Conservation (phyloP, 2,329 filamentous ascomycete species). For the Salinomyces thailandicus region DNA sequence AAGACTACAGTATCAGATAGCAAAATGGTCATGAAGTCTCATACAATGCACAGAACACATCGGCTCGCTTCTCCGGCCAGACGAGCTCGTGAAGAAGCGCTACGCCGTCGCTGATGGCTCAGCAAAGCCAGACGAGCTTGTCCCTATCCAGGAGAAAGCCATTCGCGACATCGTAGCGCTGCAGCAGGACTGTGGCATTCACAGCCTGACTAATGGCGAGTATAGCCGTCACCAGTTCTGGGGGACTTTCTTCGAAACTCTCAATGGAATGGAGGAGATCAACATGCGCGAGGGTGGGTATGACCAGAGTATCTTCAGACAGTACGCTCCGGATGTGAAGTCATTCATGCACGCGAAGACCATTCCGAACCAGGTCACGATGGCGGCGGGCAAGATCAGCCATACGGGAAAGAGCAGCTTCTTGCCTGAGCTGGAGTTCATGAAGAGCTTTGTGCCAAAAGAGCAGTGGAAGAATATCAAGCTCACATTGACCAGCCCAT, state of each 20-base stretch:
- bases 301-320: conserved; percentile 43
- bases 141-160: conserved; percentile 23
- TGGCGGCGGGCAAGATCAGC: conserved; percentile 49
- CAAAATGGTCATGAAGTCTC: too few species aligned
- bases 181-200: conserved; percentile 25
- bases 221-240: conserved; percentile 25
- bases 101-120: conserved; percentile 34
- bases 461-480: conserved; percentile 54
- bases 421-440: conserved; percentile 48
- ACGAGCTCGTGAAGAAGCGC: conserved; percentile 50
- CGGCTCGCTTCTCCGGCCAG: conserved; percentile 57
- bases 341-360: conserved; percentile 50
- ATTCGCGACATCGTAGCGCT: conserved; percentile 24
- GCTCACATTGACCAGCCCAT: conserved; percentile 23
- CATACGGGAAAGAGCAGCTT: conserved; percentile 46
- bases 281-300: conserved; percentile 27
- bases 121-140: conserved; percentile 16
- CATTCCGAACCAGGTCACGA: conserved; percentile 46
- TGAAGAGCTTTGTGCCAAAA: conserved; percentile 49
- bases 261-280: conserved; percentile 40
- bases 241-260: conserved; percentile 26
- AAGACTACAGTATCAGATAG: background rate
- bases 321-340: conserved; percentile 51
- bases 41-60: conserved; percentile 53
- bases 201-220: conserved; percentile 25